Evolutionary conservation across 2,329 filamentous ascomycete genomes (phyloP), one percentile per base, ranked within the genome.

Genomic region (Ophiocordyceps camponoti-floridani): DNA sequence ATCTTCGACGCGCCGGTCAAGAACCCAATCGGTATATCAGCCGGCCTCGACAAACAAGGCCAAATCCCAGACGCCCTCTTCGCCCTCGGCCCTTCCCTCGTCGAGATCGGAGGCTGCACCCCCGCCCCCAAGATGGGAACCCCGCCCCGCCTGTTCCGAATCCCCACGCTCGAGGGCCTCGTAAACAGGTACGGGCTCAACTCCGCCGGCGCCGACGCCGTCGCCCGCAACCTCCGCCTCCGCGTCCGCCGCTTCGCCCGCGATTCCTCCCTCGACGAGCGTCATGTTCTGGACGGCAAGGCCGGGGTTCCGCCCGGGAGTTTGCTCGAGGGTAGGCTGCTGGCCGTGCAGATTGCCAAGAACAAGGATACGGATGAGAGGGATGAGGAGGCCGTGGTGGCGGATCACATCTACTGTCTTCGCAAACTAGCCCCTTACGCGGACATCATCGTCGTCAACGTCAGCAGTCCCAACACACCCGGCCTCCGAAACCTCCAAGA

Each of bases 151-250:
- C 84, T 95, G 26, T 98, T 94, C 65, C 77, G 91, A 19, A 66
- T 96, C 6, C 81, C 84, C 0, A 79, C 77, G 30, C 77, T 94
- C 50, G 81, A 93, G 51, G 87, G 84, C 14, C 71, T 98, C 60
- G 85, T 98, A 61, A 98, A 98, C 62, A 79, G 91, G 35, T 98
- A 95, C 63, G 91, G 91, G 0, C 77, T 98, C 54, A 96, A 96
- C 65, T 94, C 85, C 12, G 75, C 82, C 48, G 91, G 91, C 18
- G 88, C 88, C 2, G 89, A 94, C 57, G 75, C 81, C 53, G 83
- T 96, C 64, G 88, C 89, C 1, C 77, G 77, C 53, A 73, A 79
- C 14, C 67, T 98, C 51, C 75, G 85, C 45, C 78, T 86, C 54
- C 75, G 91, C 16, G 75, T 95, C 30, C 71, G 85, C 40, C 70